phyloP scores from a whole-genome alignment of 2,329 filamentous ascomycete genomes.

The Colletotrichum sp. region DNA sequence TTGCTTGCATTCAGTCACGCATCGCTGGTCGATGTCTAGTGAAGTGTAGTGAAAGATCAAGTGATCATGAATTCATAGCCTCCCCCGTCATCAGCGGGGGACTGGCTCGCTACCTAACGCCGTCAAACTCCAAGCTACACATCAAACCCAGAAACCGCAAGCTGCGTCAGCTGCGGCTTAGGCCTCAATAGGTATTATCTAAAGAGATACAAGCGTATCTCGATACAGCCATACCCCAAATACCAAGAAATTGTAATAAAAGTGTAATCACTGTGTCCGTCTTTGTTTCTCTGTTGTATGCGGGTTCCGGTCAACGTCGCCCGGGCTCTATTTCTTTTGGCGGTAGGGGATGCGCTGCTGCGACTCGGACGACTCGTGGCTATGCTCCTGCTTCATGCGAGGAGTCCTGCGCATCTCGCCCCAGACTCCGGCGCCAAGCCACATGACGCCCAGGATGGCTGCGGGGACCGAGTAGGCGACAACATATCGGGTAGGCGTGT shows the following conservation, averaged over 20 bases:
- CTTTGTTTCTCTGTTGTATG: neutral
- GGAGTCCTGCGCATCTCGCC: conserved; percentile 2
- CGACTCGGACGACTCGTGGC: conserved; percentile 11
- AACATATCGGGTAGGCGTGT: conserved; percentile 42
- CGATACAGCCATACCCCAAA: neutral
- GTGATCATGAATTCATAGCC: neutral
- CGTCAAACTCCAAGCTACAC: neutral
- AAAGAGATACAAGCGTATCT: neutral
- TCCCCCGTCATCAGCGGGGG: neutral
- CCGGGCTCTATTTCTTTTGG: conserved; percentile 5
- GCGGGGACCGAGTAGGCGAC: conserved; percentile 63
- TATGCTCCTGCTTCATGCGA: conserved; percentile 16
- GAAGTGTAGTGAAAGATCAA: neutral
- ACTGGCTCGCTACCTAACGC: neutral
- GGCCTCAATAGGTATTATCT: neutral
- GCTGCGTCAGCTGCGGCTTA: neutral
- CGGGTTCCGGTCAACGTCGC: neutral
- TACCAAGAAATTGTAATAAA: neutral
- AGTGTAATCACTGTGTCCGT: neutral
- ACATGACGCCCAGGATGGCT: conserved; percentile 50
- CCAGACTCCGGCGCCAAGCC: conserved; percentile 36
- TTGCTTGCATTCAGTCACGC: neutral
- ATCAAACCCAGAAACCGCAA: neutral
- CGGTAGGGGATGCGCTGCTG: conserved; percentile 17
- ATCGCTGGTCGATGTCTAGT: neutral